Evolutionary conservation across 148 eudicot species (phyloP), one percentile per base, ranked within the genome.

Genomic region (Silene uniflora): DNA sequence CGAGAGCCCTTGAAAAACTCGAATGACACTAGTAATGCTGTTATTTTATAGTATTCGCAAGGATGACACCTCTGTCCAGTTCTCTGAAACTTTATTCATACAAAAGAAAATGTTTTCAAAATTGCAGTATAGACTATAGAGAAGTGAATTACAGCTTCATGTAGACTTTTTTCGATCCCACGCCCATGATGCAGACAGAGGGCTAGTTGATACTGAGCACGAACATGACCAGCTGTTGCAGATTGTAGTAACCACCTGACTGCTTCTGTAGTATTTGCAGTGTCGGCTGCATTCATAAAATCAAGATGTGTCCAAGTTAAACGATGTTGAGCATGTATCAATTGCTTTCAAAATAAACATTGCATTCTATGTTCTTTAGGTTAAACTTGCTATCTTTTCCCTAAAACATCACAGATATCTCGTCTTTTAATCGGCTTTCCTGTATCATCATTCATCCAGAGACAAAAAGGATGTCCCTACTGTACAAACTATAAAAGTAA

Each of bases 201-300:
- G 8, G 97, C 98, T 29, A 94, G 87, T 76, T 94, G 98, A 77
- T 94, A 94, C 77, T 90, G 98, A 58, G 97, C 96, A 82, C 98
- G 98, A 35, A 86, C 87, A 83, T 89, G 84, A 58, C 95, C 98
- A 58, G 91, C 80, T 70, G 77, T 39, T 27, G 97, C 87, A 73
- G 95, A 87, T 75, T 86, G 73, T 58, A 77, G 69, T 65, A 93
- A 81, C 95, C 94, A 93, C 79, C 82, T 84, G 29, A 88, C 82
- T 71, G 97, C 98, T 75, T 93, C 94, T 75, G 76, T 79, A 14
- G 72, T 60, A 62, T 87, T 83, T 29, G 86, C 77, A 66, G 89
- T 87, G 63, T 87, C 88, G 73, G 84, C 98, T 91, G 89, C 87
- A 88, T 25, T 62, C 55, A 83, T 18, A 44, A 14, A 75, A 69